Evolutionary conservation across 768 basidiomycete species (phyloP).

Genomic region (Tephrocybe rancida): DNA sequence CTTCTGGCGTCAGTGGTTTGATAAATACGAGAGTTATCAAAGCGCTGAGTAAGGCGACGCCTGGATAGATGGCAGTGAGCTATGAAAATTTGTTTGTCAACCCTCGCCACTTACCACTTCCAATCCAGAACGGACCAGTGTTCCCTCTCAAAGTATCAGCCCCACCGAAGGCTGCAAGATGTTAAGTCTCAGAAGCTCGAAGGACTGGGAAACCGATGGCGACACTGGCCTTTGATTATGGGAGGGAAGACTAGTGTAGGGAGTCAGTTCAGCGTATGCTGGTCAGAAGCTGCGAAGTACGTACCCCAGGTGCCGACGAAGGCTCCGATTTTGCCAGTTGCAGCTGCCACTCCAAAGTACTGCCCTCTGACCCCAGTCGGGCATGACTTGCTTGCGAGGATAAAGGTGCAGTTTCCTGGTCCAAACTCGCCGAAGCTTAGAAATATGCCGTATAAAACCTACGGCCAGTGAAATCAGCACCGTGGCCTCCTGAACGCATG

Average conservation of each 20-base stretch:
- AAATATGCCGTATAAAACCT: conserved; percentile 91
- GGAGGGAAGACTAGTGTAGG: conserved; percentile 59
- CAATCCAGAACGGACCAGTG: conserved; percentile 88
- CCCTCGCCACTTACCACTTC: conserved; percentile 47
- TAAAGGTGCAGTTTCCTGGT: conserved; percentile 75
- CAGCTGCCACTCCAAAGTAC: conserved; percentile 86
- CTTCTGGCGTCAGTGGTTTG: conserved; percentile 71
- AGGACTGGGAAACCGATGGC: no score
- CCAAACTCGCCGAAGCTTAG: conserved; percentile 86
- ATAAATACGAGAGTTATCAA: conserved; percentile 72
- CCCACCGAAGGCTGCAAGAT: conserved; percentile 59
- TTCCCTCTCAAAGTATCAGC: conserved; percentile 47
- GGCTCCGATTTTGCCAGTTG: conserved; percentile 81
- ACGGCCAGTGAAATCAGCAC: background rate
- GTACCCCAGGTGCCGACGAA: conserved; percentile 80
- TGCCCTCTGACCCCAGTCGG: conserved; percentile 86
- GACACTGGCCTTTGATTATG: conserved; percentile 57
- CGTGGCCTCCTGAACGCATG: background rate
- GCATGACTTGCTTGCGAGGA: conserved; percentile 81
- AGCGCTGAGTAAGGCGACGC: conserved; percentile 78
- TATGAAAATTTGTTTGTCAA: background rate
- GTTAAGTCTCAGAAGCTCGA: background rate
- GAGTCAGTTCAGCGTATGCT: background rate
- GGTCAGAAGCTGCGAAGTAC: conserved; percentile 20
- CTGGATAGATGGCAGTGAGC: conserved; percentile 21